These are phyloP conservation scores for Vararia minispora DNA, from an alignment of 768 basidiomycete genomes.

Conservation along the genomic window DNA sequence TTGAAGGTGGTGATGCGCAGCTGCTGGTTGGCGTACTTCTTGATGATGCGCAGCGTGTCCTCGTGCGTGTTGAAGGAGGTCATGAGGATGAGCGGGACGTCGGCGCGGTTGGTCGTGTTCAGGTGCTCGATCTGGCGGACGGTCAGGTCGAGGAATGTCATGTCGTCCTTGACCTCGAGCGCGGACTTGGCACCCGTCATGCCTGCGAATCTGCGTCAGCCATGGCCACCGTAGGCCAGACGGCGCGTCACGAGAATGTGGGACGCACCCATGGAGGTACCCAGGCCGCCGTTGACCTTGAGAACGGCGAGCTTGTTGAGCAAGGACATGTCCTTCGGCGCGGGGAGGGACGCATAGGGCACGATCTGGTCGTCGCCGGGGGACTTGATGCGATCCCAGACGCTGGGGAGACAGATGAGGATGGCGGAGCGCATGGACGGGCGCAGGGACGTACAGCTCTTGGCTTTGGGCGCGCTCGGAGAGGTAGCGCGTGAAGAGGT, in stretches of 20 bases:
- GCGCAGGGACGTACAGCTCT: constrained; percentile 49
- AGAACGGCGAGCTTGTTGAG: constrained; percentile 66
- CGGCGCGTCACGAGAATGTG: background rate
- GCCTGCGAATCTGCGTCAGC: constrained; percentile 19
- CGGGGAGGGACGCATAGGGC: constrained; percentile 40
- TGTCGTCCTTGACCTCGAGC: constrained; percentile 65
- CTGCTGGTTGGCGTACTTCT: constrained; percentile 74
- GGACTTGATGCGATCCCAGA: constrained; percentile 39
- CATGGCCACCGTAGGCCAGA: too few relatives aligned
- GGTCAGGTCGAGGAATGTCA: constrained; percentile 58
- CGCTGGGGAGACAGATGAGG: constrained; percentile 15
- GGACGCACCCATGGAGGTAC: constrained; percentile 46
- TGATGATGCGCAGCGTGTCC: constrained; percentile 67
- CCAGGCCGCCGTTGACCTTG: constrained; percentile 70
- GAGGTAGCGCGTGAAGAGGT: constrained; percentile 92
- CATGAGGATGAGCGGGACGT: constrained; percentile 75
- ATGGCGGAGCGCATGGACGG: background rate
- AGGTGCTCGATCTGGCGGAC: constrained; percentile 62
- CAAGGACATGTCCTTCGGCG: constrained; percentile 32
- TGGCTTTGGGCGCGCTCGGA: constrained; percentile 76
- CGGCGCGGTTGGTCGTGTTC: constrained; percentile 46
- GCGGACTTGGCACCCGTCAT: constrained; percentile 59
- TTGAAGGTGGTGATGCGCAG: constrained; percentile 62
- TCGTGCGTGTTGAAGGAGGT: constrained; percentile 78
- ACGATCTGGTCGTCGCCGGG: constrained; percentile 56